Conservation (phyloP, 1,284 basidiomycete genomes). For the Ganoderma sinense region DNA sequence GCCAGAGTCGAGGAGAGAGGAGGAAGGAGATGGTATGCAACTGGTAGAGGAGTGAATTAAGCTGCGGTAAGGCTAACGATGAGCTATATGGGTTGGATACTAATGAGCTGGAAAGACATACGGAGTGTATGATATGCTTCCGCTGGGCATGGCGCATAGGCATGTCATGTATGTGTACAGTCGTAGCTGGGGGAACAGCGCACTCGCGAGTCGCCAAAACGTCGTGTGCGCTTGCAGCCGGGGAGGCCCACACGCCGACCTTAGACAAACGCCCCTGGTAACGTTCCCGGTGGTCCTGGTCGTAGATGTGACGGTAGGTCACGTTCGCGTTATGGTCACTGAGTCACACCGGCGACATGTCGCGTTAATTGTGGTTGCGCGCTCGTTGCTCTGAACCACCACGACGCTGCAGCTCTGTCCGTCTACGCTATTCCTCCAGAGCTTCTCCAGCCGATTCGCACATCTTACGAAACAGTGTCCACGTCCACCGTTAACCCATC, state of each 20-base stretch:
- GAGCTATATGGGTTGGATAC: neutral
- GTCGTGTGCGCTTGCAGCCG: conserved; percentile 23
- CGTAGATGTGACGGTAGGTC: conserved; percentile 9
- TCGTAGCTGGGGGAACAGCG: conserved; percentile 16
- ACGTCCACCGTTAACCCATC: neutral
- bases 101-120: conserved; percentile 44
- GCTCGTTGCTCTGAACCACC: neutral
- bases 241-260: conserved; percentile 11
- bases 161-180: conserved; percentile 64
- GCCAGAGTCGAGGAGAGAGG: conserved; percentile 69
- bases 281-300: conserved; percentile 24
- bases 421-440: neutral
- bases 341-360: conserved; percentile 17
- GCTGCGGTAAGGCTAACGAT: conserved; percentile 45
- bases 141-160: conserved; percentile 76
- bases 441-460: neutral
- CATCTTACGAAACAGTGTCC: too few species aligned
- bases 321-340: conserved; percentile 30
- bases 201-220: neutral
- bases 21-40: conserved; percentile 78
- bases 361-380: conserved; percentile 15
- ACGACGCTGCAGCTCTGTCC: neutral
- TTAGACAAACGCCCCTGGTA: neutral
- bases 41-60: conserved; percentile 75
- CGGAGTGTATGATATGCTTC: conserved; percentile 77